Base-by-base conservation (phyloP, 2,329 filamentous ascomycete species). In the Colletotrichum paranaense region DNA sequence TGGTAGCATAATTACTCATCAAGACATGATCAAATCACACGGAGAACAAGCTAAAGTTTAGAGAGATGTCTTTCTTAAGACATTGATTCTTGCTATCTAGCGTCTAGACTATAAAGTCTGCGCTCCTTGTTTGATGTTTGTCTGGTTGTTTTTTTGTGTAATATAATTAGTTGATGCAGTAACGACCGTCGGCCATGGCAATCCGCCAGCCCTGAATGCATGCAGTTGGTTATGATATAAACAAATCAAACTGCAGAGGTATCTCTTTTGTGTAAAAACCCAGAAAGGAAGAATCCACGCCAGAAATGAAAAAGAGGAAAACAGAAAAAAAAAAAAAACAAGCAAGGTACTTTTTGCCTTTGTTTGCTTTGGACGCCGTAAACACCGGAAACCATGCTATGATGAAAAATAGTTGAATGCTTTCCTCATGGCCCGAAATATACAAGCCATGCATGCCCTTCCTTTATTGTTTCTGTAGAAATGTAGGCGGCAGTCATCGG, bases 311-410 rank as follows among this genome's bases (percentile, higher is more conserved):
- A 16, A 38, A 30, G 49, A 9, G 1, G 46, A 32, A 22, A 28
- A 53, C 26, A 26, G 26, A 58, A 2, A 28, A 57, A 52, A 2
- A 28, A 57, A 52, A 28, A 24, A 60, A 56, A 26, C 32, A 26
- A 24, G 14, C 8, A 65, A 55, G 22, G 52, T 24, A 7, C 12
- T 22, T 26, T 65, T 16, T 58, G 67, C 56, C 60, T 19, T 70
- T 49, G 42, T n/a, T 66, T 62, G 60, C 60, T 62, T 42, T 46
- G 46, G 32, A 71, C 71, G 67, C 71, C 71, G 56, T 70, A 73
- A 49, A 49, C 67, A 71, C 71, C 71, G 46, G 11, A 57, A 65
- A 62, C 56, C 46, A 66, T 73, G 71, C 67, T 49, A 49, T 72
- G 59, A 64, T 46, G 59, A 42, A 52, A 49, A 62, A 62, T 6